A percentile compares a stretch with the other conserved stretches of the same genome.
These are phyloP conservation scores for Millerozyma acaciae DNA, from an alignment of 805 yeast genomes.

Conservation along the genomic window DNA sequence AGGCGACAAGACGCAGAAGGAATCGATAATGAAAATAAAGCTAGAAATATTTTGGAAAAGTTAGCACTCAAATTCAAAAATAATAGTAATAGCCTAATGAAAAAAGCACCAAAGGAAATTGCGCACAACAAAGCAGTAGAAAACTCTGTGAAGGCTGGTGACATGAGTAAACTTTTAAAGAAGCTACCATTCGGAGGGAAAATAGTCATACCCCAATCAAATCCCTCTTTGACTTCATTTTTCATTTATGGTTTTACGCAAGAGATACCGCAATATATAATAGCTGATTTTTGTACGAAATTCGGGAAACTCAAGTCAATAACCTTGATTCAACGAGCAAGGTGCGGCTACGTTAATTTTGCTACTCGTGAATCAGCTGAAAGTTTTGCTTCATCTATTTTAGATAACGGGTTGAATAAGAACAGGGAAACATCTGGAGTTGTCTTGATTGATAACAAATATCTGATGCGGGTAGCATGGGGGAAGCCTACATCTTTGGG, in stretches of 20 bases:
- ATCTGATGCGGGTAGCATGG: slow-evolving; percentile 55
- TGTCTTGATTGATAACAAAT: slow-evolving; percentile 24
- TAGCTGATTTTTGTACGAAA: slow-evolving; percentile 46
- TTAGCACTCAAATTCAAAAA: slow-evolving; percentile 35
- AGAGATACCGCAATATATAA: slow-evolving; percentile 59
- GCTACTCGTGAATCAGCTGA: slow-evolving; percentile 49
- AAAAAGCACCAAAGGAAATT: slow-evolving; percentile 3
- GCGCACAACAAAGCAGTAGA: slow-evolving; percentile 3
- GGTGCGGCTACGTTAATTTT: slow-evolving; percentile 63
- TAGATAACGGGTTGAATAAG: slow-evolving; percentile 21
- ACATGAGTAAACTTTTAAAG: slow-evolving; percentile 49
- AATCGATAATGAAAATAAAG: slow-evolving; percentile 21
- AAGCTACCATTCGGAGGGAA: slow-evolving; percentile 69
- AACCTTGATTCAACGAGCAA: slow-evolving; percentile 52
- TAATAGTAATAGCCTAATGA: neutral
- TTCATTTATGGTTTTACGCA: slow-evolving; percentile 74
- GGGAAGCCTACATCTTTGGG: slow-evolving; percentile 46
- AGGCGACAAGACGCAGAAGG: slow-evolving; percentile 16
- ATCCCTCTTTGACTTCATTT: slow-evolving; percentile 47
- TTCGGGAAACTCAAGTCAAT: slow-evolving; percentile 48
- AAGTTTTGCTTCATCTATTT: slow-evolving; percentile 22
- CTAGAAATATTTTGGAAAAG: slow-evolving; percentile 49
- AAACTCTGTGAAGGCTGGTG: slow-evolving; percentile 27
- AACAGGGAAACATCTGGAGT: slow-evolving; percentile 30
- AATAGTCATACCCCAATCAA: slow-evolving; percentile 37